Percentiles rank a stretch among this genome's conserved stretches.
These are phyloP conservation scores for Periconia sp. DNA, from an alignment of 2,329 filamentous ascomycete species.

Conservation along the genomic window DNA sequence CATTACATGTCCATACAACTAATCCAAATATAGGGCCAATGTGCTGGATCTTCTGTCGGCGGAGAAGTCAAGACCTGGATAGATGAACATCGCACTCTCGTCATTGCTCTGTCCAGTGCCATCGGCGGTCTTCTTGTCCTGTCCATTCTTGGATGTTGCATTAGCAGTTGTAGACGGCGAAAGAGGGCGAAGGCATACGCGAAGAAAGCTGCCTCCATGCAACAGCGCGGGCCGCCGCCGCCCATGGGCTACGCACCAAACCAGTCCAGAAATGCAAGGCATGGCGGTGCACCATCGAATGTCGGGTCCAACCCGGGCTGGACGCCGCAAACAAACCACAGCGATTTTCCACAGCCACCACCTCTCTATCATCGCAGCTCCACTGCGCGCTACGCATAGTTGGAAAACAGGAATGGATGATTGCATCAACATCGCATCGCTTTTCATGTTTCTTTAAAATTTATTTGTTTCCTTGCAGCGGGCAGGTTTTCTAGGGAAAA, in stretches of 20 bases:
- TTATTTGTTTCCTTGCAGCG: not conserved
- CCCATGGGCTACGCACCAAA: not conserved
- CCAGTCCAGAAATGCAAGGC: conserved; percentile 1
- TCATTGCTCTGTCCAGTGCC: conserved; percentile 75
- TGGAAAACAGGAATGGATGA: not conserved
- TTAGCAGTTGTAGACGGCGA: conserved; percentile 51
- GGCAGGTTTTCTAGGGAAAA: not conserved
- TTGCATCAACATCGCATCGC: not conserved
- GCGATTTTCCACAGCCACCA: conserved; percentile 5
- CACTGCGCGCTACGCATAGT: conserved; percentile 19
- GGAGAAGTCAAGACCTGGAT: conserved; percentile 78
- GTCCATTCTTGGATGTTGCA: conserved; percentile 67
- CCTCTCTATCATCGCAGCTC: conserved; percentile 12
- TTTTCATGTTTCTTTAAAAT: not conserved
- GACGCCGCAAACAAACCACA: conserved; percentile 9
- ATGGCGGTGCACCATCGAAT: not conserved
- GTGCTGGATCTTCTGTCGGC: conserved; percentile 68
- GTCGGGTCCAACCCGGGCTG: not conserved
- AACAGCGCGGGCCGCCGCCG: conserved; percentile 10
- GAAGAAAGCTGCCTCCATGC: conserved; percentile 18
- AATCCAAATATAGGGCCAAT: conserved; percentile 60
- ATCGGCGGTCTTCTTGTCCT: conserved; percentile 71
- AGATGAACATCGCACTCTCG: conserved; percentile 71
- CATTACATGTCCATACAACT: not conserved
- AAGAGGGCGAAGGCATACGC: conserved; percentile 25